Conservation (phyloP, 140 eudicot species). For the Cichorium intybus region DNA sequence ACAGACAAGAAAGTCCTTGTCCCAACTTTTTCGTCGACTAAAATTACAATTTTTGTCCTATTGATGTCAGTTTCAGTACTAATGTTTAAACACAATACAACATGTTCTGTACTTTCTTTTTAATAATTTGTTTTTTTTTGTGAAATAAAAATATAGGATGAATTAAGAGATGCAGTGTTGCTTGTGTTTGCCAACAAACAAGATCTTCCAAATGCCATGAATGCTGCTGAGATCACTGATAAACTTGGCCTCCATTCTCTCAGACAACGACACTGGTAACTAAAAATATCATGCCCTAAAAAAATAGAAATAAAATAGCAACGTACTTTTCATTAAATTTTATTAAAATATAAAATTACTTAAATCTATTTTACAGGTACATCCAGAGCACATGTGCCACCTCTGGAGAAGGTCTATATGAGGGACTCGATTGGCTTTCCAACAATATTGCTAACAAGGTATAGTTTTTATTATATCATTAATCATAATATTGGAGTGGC, state of each 20-base stretch:
- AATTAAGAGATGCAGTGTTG: conserved; percentile 45
- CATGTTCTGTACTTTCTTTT: background rate
- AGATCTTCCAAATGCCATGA: conserved; percentile 55
- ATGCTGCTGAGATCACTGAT: conserved; percentile 48
- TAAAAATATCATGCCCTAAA: too few relatives aligned
- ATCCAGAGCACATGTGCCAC: conserved; percentile 51
- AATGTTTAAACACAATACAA: too few relatives aligned
- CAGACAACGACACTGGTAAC: conserved; percentile 48
- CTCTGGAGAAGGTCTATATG: conserved; percentile 47
- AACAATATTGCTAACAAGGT: conserved; percentile 45
- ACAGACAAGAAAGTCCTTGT: too few relatives aligned
- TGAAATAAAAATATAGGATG: conserved; percentile 25
- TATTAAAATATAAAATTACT: background rate
- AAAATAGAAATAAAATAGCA: background rate
- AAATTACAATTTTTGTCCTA: too few relatives aligned
- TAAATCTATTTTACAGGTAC: conserved; percentile 27
- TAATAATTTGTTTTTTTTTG: background rate
- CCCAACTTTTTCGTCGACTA: too few relatives aligned
- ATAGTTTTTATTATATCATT: background rate
- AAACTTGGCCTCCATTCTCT: conserved; percentile 49
- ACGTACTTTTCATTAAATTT: background rate
- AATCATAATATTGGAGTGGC: too few relatives aligned
- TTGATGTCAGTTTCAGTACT: too few relatives aligned
- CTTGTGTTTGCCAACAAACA: conserved; percentile 51
- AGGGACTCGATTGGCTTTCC: conserved; percentile 53